Evolutionary conservation across 805 yeast species (phyloP), one percentile per base, ranked within the genome.

Genomic region (Saturnispora besseyi): DNA sequence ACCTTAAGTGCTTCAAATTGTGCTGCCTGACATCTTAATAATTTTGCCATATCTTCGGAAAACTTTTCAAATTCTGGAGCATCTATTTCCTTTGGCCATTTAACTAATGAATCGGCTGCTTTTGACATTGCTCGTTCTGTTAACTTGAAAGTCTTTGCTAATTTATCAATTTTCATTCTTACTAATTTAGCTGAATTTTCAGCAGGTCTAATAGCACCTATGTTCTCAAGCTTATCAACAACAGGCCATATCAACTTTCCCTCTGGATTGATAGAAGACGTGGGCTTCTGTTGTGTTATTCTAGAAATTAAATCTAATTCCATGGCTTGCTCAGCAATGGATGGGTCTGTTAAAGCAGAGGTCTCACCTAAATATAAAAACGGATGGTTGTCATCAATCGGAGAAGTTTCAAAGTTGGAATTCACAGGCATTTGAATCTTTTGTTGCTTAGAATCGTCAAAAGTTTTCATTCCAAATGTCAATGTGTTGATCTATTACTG

Each of bases 141-240:
- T 15, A 33, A 33, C 28, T 41, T 41, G n/a, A 34, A 48, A 3
- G 46, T 38, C 22, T 50, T 50, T 13, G 44, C 21, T 21, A 50
- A 21, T 41, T 53, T 48, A 11, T 45, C 49, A 15, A 53, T 29
- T 22, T 51, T 42, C n/a, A 29, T 30, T 36, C 41, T 48, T 8
- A 51, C 41, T 38, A 46, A 12, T 33, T 28, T 45, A 9, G 55
- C 55, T 12, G 45, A 49, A 15, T 46, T 41, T 4, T 52, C 49
- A 7, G 46, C 46, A 12, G 54, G 47, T 7, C 15, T 30, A 5
- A 54, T 38, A 2, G 55, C 55, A 22, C 57, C 57, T 15, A 52
- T 1, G 38, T 54, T 54, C 40, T 54, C 57, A 22, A 54, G 45
- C 3, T 36, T 26, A 21, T 48, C 43, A 7, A 41, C 18, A n/a